Evolutionary conservation across 2,329 filamentous ascomycete genomes (phyloP), one percentile per base, ranked within the genome.

Genomic region (Venturiaceae sp.): DNA sequence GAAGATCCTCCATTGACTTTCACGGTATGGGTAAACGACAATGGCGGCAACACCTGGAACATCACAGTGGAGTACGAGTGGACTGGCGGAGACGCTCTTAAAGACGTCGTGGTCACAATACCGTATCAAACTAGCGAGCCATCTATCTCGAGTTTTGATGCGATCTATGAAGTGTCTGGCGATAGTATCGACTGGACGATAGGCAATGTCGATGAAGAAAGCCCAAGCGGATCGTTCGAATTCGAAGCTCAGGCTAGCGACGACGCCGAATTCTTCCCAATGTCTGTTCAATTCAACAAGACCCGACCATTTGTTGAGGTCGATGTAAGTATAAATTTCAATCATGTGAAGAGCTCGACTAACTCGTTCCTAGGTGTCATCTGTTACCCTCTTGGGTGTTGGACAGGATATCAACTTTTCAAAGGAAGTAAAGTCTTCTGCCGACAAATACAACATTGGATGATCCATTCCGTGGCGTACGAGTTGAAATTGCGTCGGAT

Each of bases 261-360:
- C 64, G 94, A 97, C 70, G 86, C 90, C 59, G 92, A 96, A 66
- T 97, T 97, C 77, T 99, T 99, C 84, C 94, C 94, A 1, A 97
- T 99, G 92, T 87, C 83, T 57, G 85, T 97, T 61, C 83, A 85
- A 58, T 99, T 99, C 75, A 86, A 83, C 63, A 96, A 95, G 81
- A 82, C 84, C 44, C 83, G 81, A 60, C 92, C 94, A 30, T 96
- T 90, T 72, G 82, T 97, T 55, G 90, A 96, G 67, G 89, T 99
- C 63, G 91, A 96, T 76, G 92, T 97, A 79, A 86, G 87, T 82
- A 50, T 26, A 50, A 23, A 6, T 16, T 16, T 28, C 26, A 30
- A 6, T n/a, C n/a, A 50, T 6, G 14, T 16, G 44, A 30, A 5
- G 11, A n/a, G 6, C 44, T 28, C 13, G 14, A 4, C 26, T 50